Evolutionary conservation across 208 protist genomes (phyloP), one percentile per base, ranked within the genome.

Genomic region (Dictyostelium gargantuum): DNA sequence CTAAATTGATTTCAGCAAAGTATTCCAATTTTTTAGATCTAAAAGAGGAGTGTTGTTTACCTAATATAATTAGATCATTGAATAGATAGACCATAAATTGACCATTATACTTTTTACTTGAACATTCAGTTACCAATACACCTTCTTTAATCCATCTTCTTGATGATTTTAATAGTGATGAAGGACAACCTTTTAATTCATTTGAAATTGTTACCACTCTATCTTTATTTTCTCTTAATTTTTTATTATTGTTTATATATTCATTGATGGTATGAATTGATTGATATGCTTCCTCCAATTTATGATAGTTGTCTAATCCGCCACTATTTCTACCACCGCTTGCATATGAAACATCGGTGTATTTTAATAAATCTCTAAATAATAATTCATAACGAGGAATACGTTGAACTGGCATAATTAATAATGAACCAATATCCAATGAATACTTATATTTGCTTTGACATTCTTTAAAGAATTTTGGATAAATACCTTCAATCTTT

Each of bases 391-490:
- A 92, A 44, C 86, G 50, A 29, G 86, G 86, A 23, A 92, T 66
- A 40, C 86, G 13, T 76, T 92, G 86, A 23, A 92, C 86, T 46
- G 86, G 86, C 75, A 84, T 92, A 52, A 92, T 92, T 73, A 92
- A 44, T 17, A 84, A 75, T 66, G 42, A 76, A 54, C 54, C 6
- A 50, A 89, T 89, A 89, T 89, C 82, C 17, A 89, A 77, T 35
- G 66, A 79, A n/a, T 63, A 89, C 52, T 89, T 75, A 21, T 89
- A 79, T 35, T 52, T 68, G 17, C 56, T 52, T 89, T 89, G 82
- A 38, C n/a, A 76, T 11, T 76, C 26, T 26, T 79, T 76, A 29
- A 89, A 89, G 19, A 79, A 89, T 11, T 66, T 66, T 29, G 82
- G 82, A n/a, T 77, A 11, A 4, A 52, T 54, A 1, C 23, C 6